These are phyloP conservation scores for Botrytis fabae DNA, from an alignment of 2,329 filamentous ascomycete genomes.

Conservation along the genomic window DNA sequence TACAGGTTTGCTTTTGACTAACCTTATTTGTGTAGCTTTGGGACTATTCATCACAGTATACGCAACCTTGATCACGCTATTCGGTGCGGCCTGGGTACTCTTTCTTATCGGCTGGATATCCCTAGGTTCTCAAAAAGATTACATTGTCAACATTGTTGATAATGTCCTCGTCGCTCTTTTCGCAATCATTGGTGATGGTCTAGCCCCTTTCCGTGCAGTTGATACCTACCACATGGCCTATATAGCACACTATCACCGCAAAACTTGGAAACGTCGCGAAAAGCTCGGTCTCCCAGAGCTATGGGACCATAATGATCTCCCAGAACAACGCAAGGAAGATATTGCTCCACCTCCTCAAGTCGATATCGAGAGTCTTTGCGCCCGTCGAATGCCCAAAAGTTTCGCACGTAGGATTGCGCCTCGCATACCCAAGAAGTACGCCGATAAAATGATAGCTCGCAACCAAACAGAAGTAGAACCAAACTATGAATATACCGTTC, in stretches of 20 bases:
- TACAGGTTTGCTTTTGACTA: background rate
- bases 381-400: constrained; percentile 29
- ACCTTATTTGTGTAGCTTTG: constrained; percentile 51
- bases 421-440: constrained; percentile 32
- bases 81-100: constrained; percentile 82
- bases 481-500: constrained; percentile 56
- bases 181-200: constrained; percentile 66
- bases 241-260: constrained; percentile 65
- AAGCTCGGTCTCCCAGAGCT: constrained; percentile 62
- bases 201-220: constrained; percentile 72
- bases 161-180: constrained; percentile 69
- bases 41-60: constrained; percentile 83
- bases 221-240: constrained; percentile 89
- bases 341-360: constrained; percentile 43
- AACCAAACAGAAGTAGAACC: constrained; percentile 24
- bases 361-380: constrained; percentile 42
- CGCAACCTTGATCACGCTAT: constrained; percentile 78
- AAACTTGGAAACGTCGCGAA: constrained; percentile 51
- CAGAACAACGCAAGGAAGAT: constrained; percentile 45
- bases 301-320: constrained; percentile 55
- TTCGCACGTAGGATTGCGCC: constrained; percentile 31
- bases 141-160: constrained; percentile 68
- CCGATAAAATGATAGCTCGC: constrained; percentile 29
- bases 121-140: constrained; percentile 69
- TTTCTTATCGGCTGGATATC: constrained; percentile 91